phyloP scores from a whole-genome alignment of 192 early-diverging fungal genomes.

The Paraglomus occultum region DNA sequence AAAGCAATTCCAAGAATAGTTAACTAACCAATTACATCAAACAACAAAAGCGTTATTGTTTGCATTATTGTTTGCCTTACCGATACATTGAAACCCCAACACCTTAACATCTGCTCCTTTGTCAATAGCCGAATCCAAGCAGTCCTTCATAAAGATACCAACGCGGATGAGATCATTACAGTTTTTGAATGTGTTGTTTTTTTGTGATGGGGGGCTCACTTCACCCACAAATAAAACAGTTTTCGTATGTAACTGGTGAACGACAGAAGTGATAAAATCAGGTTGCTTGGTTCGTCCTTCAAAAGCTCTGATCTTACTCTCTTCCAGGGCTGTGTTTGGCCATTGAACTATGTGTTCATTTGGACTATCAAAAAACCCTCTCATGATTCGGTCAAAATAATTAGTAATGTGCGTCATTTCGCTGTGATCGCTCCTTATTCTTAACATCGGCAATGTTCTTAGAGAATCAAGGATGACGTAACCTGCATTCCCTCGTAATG shows the following conservation, averaged over 20 bases:
- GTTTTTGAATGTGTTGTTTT: conserved; percentile 19
- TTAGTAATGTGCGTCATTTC: conserved; percentile 22
- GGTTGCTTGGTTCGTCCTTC: conserved; percentile 12
- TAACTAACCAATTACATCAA: background rate
- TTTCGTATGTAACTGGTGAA: conserved; percentile 11
- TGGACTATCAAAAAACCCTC: background rate
- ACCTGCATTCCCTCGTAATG: conserved; percentile 8
- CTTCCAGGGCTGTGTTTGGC: conserved; percentile 11
- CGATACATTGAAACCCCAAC: conserved; percentile 19
- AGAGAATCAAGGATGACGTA: conserved; percentile 4
- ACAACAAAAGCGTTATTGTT: background rate
- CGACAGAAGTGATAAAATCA: conserved; percentile 3
- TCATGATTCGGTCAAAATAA: conserved; percentile 17
- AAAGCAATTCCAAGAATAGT: conserved; percentile 12
- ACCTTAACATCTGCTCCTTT: conserved; percentile 20
- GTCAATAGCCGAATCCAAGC: background rate
- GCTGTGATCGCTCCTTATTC: conserved; percentile 10
- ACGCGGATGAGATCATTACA: conserved; percentile 10
- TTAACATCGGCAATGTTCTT: background rate
- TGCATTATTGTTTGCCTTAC: conserved; percentile 4
- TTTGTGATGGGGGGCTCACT: conserved; percentile 12
- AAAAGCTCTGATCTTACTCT: conserved; percentile 3
- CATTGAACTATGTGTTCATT: conserved; percentile 18
- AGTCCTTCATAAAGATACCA: conserved; percentile 19
- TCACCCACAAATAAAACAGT: background rate